phyloP scores from a whole-genome alignment of 148 eudicot genomes.

The Chenopodium formosanum region DNA sequence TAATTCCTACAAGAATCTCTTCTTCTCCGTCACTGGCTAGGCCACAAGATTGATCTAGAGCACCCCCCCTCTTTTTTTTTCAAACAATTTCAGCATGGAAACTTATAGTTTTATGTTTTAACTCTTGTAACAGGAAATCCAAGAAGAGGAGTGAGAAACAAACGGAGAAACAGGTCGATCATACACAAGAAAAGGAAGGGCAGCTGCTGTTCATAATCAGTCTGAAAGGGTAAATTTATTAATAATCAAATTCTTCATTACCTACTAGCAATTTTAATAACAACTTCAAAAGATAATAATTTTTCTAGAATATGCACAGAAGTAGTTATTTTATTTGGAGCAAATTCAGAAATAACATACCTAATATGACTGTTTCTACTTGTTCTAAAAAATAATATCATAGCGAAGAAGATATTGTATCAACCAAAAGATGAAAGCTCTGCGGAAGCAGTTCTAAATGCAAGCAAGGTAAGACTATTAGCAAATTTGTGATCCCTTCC shows the following conservation, averaged over 20 bases:
- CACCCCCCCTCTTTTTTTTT: too few relatives aligned
- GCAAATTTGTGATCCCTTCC: neutral
- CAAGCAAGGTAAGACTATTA: constrained; percentile 60
- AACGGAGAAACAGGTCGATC: constrained; percentile 55
- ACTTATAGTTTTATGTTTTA: neutral
- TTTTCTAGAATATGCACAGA: neutral
- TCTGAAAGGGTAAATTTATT: constrained; percentile 66
- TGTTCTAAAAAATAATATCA: constrained; percentile 7
- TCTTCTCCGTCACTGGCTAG: neutral
- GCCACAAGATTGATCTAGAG: neutral
- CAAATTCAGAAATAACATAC: constrained; percentile 12
- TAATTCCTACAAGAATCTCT: too few relatives aligned
- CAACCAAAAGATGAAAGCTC: constrained; percentile 88
- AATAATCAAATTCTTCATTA: neutral
- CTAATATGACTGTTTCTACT: constrained; percentile 19
- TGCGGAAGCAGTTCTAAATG: constrained; percentile 82
- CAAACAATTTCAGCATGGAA: neutral
- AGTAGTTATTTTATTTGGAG: neutral
- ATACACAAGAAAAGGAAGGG: constrained; percentile 56
- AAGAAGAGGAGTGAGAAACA: constrained; percentile 47
- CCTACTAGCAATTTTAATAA: neutral
- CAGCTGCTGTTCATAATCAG: constrained; percentile 79
- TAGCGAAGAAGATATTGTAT: constrained; percentile 82
- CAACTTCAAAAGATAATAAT: neutral
- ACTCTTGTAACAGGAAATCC: constrained; percentile 42